These are phyloP conservation scores for Cryphonectria naterciae DNA, from an alignment of 2,329 filamentous ascomycete genomes.

Conservation along the genomic window DNA sequence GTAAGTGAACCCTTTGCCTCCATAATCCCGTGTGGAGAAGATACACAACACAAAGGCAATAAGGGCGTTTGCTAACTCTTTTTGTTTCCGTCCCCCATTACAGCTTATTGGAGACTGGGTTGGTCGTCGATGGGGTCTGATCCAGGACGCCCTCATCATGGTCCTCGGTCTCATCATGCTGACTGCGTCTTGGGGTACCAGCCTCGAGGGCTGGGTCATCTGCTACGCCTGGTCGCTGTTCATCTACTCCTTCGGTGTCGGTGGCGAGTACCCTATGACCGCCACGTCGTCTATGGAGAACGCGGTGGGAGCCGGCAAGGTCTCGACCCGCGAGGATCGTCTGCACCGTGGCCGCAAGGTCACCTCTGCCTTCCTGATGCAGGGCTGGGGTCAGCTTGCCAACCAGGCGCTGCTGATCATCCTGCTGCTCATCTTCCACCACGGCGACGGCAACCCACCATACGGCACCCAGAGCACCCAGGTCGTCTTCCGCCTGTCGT, in stretches of 20 bases:
- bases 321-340: slow-evolving; percentile 90
- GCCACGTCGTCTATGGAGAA: slow-evolving; percentile 95
- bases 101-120: slow-evolving; percentile 70
- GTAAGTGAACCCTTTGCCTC: slow-evolving; percentile 47
- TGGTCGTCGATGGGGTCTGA: slow-evolving; percentile 91
- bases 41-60: background rate
- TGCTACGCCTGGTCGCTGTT: slow-evolving; percentile 96
- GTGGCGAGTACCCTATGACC: slow-evolving; percentile 95
- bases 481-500: slow-evolving; percentile 90
- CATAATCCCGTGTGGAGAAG: background rate
- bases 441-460: slow-evolving; percentile 72
- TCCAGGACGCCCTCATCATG: slow-evolving; percentile 95
- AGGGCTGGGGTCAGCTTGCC: slow-evolving; percentile 95
- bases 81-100: background rate
- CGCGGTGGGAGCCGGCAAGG: slow-evolving; percentile 79
- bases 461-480: slow-evolving; percentile 80
- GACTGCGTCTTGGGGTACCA: slow-evolving; percentile 85
- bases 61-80: slow-evolving; percentile 11
- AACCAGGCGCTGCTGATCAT: slow-evolving; percentile 92
- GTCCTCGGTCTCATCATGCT: slow-evolving; percentile 90
- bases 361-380: slow-evolving; percentile 95
- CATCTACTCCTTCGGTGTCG: slow-evolving; percentile 75
- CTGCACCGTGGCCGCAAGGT: slow-evolving; percentile 95
- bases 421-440: slow-evolving; percentile 86
- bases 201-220: slow-evolving; percentile 91